Percentiles rank a stretch among this genome's conserved stretches.
These are phyloP conservation scores for Phytophthora litchii DNA, from an alignment of 352 stramenopile genomes.

Conservation along the genomic window DNA sequence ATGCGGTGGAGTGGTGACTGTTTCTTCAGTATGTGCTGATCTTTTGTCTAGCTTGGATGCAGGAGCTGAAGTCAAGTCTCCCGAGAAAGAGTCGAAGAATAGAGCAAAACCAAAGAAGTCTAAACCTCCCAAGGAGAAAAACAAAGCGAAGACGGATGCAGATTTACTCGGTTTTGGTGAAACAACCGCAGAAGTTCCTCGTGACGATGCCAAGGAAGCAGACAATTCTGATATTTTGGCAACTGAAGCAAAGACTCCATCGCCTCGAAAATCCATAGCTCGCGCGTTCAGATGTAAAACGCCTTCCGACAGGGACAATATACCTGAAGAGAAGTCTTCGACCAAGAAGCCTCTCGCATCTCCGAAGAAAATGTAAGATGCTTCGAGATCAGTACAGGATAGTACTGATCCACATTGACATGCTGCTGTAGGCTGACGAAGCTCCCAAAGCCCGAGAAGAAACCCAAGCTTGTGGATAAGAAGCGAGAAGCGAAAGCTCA, in stretches of 20 bases:
- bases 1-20: too few relatives aligned
- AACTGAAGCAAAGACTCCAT: conserved; percentile 12
- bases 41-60: not conserved
- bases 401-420: not conserved
- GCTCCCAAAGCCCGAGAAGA: conserved; percentile 33
- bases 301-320: conserved; percentile 15
- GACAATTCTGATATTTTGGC: conserved; percentile 1
- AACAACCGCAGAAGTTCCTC: conserved; percentile 1
- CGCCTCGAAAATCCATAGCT: conserved; percentile 24
- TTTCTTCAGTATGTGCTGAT: not conserved
- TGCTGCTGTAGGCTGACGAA: conserved; percentile 32
- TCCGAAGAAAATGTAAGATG: conserved; percentile 28
- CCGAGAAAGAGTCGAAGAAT: conserved; percentile 14
- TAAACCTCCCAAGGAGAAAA: conserved; percentile 14
- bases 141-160: conserved; percentile 25
- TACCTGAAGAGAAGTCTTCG: conserved; percentile 18
- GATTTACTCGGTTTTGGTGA: conserved; percentile 10
- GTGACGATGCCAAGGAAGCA: conserved; percentile 14
- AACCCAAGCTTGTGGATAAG: conserved; percentile 23
- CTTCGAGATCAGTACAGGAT: not conserved
- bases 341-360: conserved; percentile 24
- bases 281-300: conserved; percentile 21
- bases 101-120: conserved; percentile 8
- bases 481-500: conserved; percentile 18
- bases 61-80: conserved; percentile 3